phyloP scores from a whole-genome alignment of 352 stramenopile species.

The Phytophthora parvispora region DNA sequence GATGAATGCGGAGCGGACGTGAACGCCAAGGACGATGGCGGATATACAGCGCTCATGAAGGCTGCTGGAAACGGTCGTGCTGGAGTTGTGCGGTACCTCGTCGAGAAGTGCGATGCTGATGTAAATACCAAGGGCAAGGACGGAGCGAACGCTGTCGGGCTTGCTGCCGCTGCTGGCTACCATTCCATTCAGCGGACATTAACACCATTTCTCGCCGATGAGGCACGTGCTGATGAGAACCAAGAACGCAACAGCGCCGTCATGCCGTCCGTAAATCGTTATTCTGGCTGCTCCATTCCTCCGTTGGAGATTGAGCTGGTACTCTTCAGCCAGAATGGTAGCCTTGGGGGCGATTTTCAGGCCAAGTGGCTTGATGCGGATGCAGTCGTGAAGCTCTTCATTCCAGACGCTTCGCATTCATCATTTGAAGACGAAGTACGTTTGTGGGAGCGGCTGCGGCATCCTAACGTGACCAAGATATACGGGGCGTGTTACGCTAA shows the following conservation, averaged over 20 bases:
- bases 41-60: neutral
- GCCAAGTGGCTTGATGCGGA: conserved; percentile 23
- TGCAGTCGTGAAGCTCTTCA: conserved; percentile 12
- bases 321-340: neutral
- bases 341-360: conserved; percentile 6
- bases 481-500: conserved; percentile 13
- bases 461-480: conserved; percentile 30
- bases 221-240: neutral
- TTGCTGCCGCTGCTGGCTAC: neutral
- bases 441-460: conserved; percentile 13
- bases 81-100: neutral
- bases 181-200: neutral
- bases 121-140: neutral
- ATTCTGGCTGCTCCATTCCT: neutral
- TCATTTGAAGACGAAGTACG: conserved; percentile 7
- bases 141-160: neutral
- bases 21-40: no score
- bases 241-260: no score
- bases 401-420: neutral
- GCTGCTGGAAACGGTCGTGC: neutral
- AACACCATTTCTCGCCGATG: neutral
- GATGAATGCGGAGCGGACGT: no score
- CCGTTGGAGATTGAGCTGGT: conserved; percentile 8
- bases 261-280: neutral
- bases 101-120: neutral